A percentile compares a stretch with the other conserved stretches of the same genome.
phyloP scores from a whole-genome alignment of 2,329 filamentous ascomycete genomes.

The Dactylellina haptotyla region DNA sequence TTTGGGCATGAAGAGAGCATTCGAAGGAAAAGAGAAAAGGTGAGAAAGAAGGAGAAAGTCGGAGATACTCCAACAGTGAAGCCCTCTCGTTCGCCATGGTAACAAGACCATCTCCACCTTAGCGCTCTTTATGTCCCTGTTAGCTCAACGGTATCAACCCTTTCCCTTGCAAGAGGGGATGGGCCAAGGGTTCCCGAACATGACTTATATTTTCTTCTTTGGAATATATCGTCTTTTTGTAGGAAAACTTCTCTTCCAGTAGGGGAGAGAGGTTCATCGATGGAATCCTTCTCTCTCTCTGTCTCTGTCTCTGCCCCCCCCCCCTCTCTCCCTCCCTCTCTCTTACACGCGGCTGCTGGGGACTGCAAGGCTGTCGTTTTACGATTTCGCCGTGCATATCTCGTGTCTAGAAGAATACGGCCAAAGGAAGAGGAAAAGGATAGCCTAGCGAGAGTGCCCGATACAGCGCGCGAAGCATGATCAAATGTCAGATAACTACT shows the following conservation, averaged over 20 bases:
- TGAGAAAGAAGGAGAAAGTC: not conserved
- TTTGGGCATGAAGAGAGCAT: too few species aligned
- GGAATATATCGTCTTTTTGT: conserved; percentile 24
- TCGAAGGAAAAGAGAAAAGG: not conserved
- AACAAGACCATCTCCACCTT: conserved; percentile 52
- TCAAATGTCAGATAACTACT: conserved; percentile 17
- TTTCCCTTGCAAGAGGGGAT: conserved; percentile 21
- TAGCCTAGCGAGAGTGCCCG: not conserved
- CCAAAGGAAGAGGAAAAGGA: not conserved
- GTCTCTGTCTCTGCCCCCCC: not conserved
- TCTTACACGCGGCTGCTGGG: too few species aligned
- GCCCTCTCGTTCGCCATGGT: conserved; percentile 38
- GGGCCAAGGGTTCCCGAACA: conserved; percentile 30
- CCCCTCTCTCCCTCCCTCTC: not conserved
- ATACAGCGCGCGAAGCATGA: conserved; percentile 1
- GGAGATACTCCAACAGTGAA: not conserved
- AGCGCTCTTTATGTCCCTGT: conserved; percentile 34
- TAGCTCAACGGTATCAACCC: conserved; percentile 22
- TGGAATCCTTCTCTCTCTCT: conserved; percentile 8
- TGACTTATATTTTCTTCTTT: conserved; percentile 41
- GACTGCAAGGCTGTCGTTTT: conserved; percentile 19
- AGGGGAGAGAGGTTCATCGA: too few species aligned
- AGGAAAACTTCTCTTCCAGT: conserved; percentile 6
- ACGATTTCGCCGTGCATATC: not conserved
- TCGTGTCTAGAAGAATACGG: conserved; percentile 1